These are phyloP conservation scores for Ceratocystis destructans DNA, from an alignment of 2,329 filamentous ascomycete species.

Conservation along the genomic window DNA sequence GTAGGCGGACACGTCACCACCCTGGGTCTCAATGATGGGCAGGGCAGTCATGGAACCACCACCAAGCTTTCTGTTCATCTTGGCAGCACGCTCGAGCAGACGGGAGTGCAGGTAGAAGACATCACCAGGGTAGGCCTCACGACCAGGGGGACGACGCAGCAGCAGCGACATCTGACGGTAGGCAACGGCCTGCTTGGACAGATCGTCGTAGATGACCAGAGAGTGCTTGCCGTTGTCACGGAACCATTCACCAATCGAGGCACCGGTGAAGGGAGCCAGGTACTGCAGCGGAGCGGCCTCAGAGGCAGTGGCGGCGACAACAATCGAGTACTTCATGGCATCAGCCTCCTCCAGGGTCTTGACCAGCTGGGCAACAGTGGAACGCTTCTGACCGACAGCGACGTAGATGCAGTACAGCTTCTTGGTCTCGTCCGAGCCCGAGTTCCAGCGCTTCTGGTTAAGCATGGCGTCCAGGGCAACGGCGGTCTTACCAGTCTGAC, in stretches of 20 bases:
- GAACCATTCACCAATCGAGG: slow-evolving; percentile 57
- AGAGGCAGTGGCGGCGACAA: slow-evolving; percentile 92
- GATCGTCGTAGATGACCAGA: slow-evolving; percentile 83
- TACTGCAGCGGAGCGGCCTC: slow-evolving; percentile 94
- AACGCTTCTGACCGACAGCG: slow-evolving; percentile 97
- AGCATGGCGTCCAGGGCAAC: slow-evolving; percentile 96
- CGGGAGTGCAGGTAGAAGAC: slow-evolving; percentile 99
- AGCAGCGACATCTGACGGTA: slow-evolving; percentile 99
- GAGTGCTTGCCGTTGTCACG: slow-evolving; percentile 77
- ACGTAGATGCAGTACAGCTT: slow-evolving; percentile 99
- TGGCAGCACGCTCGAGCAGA: slow-evolving; percentile 97
- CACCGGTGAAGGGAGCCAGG: slow-evolving; percentile 70
- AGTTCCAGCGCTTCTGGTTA: slow-evolving; percentile 99
- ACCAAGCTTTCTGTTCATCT: slow-evolving; percentile 93
- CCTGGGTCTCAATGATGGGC: slow-evolving; percentile 97
- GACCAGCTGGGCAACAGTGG: slow-evolving; percentile 96
- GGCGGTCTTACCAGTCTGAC: slow-evolving; percentile 99
- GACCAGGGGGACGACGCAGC: slow-evolving; percentile 91
- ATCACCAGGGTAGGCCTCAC: slow-evolving; percentile 98
- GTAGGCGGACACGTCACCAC: slow-evolving; percentile 99
- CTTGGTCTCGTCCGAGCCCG: slow-evolving; percentile 71
- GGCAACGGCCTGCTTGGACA: slow-evolving; percentile 94
- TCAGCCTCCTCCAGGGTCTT: slow-evolving; percentile 99
- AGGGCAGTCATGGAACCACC: slow-evolving; percentile 95
- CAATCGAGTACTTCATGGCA: slow-evolving; percentile 92